Evolutionary conservation across 2,329 filamentous ascomycete genomes (phyloP).

Genomic region (Cladosporium sp.): DNA sequence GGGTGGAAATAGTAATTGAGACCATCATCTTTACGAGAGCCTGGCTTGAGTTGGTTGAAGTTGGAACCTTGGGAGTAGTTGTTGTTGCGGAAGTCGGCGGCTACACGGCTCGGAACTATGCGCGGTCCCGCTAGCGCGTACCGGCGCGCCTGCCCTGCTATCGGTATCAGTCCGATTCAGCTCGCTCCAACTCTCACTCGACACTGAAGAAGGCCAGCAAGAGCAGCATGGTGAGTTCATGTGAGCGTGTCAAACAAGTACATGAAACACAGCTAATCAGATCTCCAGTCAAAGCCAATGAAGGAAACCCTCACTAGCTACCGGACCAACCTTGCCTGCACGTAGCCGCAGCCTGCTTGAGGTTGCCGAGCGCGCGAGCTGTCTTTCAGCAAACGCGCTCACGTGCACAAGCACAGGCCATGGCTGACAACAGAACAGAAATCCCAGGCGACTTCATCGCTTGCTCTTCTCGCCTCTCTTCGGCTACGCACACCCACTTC

Average conservation of each 20-base stretch:
- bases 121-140: not conserved
- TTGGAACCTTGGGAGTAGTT: too few species aligned
- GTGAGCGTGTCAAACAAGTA: not conserved
- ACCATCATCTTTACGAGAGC: too few species aligned
- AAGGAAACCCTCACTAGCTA: conserved; percentile 19
- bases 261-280: not conserved
- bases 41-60: too few species aligned
- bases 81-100: too few species aligned
- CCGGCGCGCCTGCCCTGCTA: not conserved
- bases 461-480: conserved; percentile 17
- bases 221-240: conserved; percentile 11
- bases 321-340: conserved; percentile 16
- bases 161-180: not conserved
- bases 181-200: not conserved
- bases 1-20: too few species aligned
- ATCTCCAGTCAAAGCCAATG: not conserved
- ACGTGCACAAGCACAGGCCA: conserved; percentile 7
- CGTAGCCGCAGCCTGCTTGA: conserved; percentile 13
- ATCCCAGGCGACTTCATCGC: conserved; percentile 8
- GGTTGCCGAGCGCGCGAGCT: conserved; percentile 2
- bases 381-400: conserved; percentile 6
- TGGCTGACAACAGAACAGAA: conserved; percentile 20
- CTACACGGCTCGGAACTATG: not conserved
- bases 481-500: not conserved
- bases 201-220: conserved; percentile 1